These are phyloP conservation scores for Beauveria scarabaeidicola DNA, from an alignment of 2,329 filamentous ascomycete species.

Conservation along the genomic window DNA sequence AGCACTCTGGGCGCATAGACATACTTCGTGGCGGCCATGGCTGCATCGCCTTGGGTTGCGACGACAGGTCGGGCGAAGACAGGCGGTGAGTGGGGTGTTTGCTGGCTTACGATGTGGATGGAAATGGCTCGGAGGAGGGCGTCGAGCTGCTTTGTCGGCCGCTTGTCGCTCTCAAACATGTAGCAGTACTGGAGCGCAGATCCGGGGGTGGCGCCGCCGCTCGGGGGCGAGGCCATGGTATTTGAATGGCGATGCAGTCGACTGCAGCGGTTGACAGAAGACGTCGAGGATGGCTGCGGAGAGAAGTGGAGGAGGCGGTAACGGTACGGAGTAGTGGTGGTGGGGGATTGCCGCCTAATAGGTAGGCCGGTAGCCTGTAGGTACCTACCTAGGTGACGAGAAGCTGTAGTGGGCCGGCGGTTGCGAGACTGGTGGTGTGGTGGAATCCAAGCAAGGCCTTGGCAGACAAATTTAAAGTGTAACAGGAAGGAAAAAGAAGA, in stretches of 20 bases:
- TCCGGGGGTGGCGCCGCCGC: conserved; percentile 8
- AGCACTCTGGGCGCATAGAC: not conserved
- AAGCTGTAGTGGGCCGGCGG: not conserved
- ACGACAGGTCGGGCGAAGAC: not conserved
- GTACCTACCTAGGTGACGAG: no score
- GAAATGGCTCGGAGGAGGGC: conserved; percentile 61
- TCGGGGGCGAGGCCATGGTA: conserved; percentile 20
- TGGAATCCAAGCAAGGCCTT: not conserved
- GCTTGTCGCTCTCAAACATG: conserved; percentile 60
- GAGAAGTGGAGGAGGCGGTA: conserved; percentile 4
- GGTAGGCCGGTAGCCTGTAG: not conserved
- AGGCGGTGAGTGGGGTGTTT: conserved; percentile 7
- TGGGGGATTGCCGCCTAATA: conserved; percentile 7
- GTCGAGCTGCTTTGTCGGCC: conserved; percentile 57
- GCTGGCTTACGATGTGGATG: conserved; percentile 56
- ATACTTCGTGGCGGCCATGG: not conserved
- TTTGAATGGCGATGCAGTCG: conserved; percentile 4
- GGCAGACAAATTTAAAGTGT: not conserved
- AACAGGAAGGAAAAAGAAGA: not conserved
- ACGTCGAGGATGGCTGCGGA: conserved; percentile 2
- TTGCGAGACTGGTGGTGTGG: not conserved
- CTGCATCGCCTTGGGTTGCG: not conserved
- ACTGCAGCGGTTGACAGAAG: not conserved
- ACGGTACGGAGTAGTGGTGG: not conserved
- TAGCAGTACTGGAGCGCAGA: conserved; percentile 46